These are phyloP conservation scores for Cadophora sp. DNA, from an alignment of 2,329 filamentous ascomycete species.

Conservation along the genomic window DNA sequence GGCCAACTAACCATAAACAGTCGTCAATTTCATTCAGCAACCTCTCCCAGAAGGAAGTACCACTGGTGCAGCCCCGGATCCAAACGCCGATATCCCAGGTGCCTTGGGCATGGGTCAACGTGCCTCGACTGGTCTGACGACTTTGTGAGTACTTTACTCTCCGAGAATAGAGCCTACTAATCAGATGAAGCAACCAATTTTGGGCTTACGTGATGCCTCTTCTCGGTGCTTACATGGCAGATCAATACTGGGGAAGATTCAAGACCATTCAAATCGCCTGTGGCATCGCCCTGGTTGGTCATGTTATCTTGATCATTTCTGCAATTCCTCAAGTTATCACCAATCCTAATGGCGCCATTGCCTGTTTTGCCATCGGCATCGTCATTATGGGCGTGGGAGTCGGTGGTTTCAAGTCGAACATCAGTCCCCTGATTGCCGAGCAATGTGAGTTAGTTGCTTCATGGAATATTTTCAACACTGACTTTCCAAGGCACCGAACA, in stretches of 20 bases:
- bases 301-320: conserved; percentile 60
- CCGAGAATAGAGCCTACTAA: background rate
- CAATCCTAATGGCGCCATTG: conserved; percentile 51
- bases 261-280: conserved; percentile 63
- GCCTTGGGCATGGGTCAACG: conserved; percentile 54
- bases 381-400: conserved; percentile 53
- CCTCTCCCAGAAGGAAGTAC: conserved; percentile 50
- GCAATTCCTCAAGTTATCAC: conserved; percentile 56
- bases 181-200: conserved; percentile 39
- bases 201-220: conserved; percentile 51
- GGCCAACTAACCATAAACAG: conserved; percentile 30
- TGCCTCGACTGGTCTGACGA: conserved; percentile 55
- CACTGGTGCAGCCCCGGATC: conserved; percentile 50
- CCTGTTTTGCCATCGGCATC: conserved; percentile 58
- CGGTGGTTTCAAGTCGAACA: conserved; percentile 53
- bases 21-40: conserved; percentile 58
- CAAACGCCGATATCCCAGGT: conserved; percentile 47
- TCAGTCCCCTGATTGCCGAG: conserved; percentile 45
- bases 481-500: conserved; percentile 29
- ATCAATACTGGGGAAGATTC: conserved; percentile 65
- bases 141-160: conserved; percentile 51
- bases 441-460: conserved; percentile 31
- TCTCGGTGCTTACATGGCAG: conserved; percentile 61
- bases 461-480: conserved; percentile 22
- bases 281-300: conserved; percentile 55